These are phyloP conservation scores for Porcisia deanei DNA, from an alignment of 208 protist species.

Conservation along the genomic window DNA sequence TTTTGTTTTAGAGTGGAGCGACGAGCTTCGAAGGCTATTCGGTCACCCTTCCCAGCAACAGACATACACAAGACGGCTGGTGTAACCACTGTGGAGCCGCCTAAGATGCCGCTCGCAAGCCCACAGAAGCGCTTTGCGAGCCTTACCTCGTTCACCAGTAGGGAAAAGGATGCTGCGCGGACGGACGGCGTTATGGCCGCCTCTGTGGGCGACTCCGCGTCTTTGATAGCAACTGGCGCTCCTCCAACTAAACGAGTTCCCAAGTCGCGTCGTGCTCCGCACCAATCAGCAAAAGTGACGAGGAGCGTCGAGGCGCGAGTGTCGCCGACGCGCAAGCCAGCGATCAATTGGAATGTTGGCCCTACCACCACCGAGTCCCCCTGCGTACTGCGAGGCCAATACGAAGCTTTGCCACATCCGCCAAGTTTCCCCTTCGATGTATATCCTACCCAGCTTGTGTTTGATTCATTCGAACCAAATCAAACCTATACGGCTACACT, in stretches of 20 bases:
- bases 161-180: not conserved
- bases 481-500: conserved; percentile 71
- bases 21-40: not conserved
- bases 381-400: not conserved
- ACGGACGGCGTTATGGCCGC: not conserved
- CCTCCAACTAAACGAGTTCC: not conserved
- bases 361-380: not conserved
- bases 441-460: conserved; percentile 75
- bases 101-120: not conserved
- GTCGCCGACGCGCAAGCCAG: not conserved
- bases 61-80: not conserved
- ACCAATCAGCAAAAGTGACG: not conserved
- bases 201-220: not conserved
- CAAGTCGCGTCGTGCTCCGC: not conserved
- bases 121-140: not conserved
- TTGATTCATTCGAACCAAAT: conserved; percentile 78
- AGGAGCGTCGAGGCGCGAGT: not conserved
- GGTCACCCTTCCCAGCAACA: not conserved
- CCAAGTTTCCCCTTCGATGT: conserved; percentile 75
- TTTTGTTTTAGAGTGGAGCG: not conserved
- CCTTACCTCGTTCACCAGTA: not conserved
- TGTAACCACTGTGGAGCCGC: not conserved
- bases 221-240: conserved; percentile 2
- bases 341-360: not conserved
- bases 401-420: not conserved